Evolutionary conservation across 2,329 filamentous ascomycete species (phyloP).

Genomic region (Chaetomium olivaceum): DNA sequence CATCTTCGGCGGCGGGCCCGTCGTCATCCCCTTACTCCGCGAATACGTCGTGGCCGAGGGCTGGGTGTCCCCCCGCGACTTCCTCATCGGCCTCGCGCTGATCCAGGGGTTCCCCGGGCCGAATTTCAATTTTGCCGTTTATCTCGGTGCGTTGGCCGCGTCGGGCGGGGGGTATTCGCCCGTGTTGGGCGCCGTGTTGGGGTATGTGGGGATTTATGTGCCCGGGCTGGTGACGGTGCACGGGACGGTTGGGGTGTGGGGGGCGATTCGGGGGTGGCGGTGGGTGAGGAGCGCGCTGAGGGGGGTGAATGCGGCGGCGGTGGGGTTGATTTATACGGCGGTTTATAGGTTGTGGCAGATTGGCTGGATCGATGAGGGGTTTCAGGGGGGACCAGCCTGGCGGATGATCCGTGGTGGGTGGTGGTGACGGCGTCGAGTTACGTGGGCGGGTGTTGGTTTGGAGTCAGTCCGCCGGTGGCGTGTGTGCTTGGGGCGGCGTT

Average conservation of each 20-base stretch:
- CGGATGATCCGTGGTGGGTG: constrained; percentile 64
- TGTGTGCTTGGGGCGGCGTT: constrained; percentile 49
- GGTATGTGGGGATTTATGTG: constrained; percentile 53
- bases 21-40: constrained; percentile 63
- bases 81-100: constrained; percentile 70
- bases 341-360: constrained; percentile 63
- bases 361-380: constrained; percentile 55
- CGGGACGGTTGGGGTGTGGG: constrained; percentile 59
- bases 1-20: constrained; percentile 65
- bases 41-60: constrained; percentile 65
- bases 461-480: constrained; percentile 44
- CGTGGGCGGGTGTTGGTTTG: constrained; percentile 50
- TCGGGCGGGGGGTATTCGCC: constrained; percentile 38
- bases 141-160: constrained; percentile 54
- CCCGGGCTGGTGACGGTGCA: constrained; percentile 53
- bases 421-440: constrained; percentile 54
- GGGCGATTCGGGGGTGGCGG: constrained; percentile 46
- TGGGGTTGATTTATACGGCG: constrained; percentile 64
- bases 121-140: constrained; percentile 53
- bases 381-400: constrained; percentile 54
- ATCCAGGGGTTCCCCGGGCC: constrained; percentile 65
- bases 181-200: constrained; percentile 52
- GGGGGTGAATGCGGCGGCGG: constrained; percentile 60
- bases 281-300: constrained; percentile 53
- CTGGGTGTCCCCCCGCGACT: constrained; percentile 70